Base-by-base conservation (phyloP, 1,139 yeast species). In the Kurtzmaniella quercitrusa region DNA sequence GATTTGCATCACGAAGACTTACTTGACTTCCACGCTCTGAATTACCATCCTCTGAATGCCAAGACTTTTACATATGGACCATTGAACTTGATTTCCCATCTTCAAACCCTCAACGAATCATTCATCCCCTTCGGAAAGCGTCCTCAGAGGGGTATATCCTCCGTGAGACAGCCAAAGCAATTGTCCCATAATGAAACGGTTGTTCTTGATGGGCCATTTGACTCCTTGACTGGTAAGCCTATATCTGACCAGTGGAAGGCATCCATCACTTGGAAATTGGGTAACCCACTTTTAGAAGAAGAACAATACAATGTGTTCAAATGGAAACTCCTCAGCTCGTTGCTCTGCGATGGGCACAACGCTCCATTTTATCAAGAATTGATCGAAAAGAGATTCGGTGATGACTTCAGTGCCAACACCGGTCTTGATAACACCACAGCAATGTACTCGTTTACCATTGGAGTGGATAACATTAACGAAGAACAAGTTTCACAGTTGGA, bases 31-130 rank as follows among this genome's bases (percentile, higher is more conserved):
- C 98, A 93, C 57, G 62, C 70, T 5, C 61, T 65, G 4, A 77
- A 85, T 55, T 93, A 93, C 60, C 96, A 91, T 58, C 98, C 98
- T 1, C 84, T 95, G 1, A 93, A 93, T 59, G 79, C 96, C 1
- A 82, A 75, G 55, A 85, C 96, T 0, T 89, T 84, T 60, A 86
- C 97, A 0, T 93, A 93, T 58, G 98, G 98, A 34, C 77, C 82
- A 44, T 71, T 89, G 44, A 82, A 89, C 0, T 67, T 91, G 46
- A 65, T 62, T 1, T 77, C 75, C 27, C 91, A 88, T 45, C 69
- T 93, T 47, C 62, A 67, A 40, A 81, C 79, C 46, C 65, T 93
- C 37, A 70, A 81, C 48, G 62, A 68, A 14, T 75, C 75, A 43
- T 81, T 82, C 48, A 58, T 58, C 7, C 60, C 63, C 2, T 85